Conservation (phyloP, 1,139 yeast species). For the Candida frijolesensis region DNA sequence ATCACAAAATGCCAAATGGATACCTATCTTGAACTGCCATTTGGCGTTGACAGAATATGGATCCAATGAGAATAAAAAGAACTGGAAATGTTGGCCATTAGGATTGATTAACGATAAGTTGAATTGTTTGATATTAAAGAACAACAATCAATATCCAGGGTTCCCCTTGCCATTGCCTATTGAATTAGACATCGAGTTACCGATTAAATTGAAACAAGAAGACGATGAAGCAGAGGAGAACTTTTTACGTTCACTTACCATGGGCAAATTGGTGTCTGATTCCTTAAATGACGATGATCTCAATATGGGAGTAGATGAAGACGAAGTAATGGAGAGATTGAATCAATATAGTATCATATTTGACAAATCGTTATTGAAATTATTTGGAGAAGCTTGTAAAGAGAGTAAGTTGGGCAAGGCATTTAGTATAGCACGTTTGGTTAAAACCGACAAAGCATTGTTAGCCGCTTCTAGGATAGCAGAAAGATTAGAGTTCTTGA, state of each 20-base stretch:
- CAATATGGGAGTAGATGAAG: slow-evolving; percentile 39
- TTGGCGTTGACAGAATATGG: slow-evolving; percentile 58
- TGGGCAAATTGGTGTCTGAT: slow-evolving; percentile 53
- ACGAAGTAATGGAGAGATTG: slow-evolving; percentile 51
- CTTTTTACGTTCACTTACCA: slow-evolving; percentile 46
- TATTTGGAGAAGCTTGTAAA: slow-evolving; percentile 78
- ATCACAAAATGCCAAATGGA: slow-evolving; percentile 78
- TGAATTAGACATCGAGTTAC: slow-evolving; percentile 71
- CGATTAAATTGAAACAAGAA: slow-evolving; percentile 38
- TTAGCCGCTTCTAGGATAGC: slow-evolving; percentile 85
- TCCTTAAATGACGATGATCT: slow-evolving; percentile 39
- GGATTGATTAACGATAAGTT: slow-evolving; percentile 72
- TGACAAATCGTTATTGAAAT: slow-evolving; percentile 74
- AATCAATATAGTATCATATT: slow-evolving; percentile 52
- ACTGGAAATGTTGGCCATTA: slow-evolving; percentile 83
- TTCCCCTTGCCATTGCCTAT: slow-evolving; percentile 85
- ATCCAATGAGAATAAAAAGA: slow-evolving; percentile 44
- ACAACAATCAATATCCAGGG: slow-evolving; percentile 53
- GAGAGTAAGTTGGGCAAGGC: slow-evolving; percentile 69
- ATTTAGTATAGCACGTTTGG: slow-evolving; percentile 64
- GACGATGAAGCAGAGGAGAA: slow-evolving; percentile 38
- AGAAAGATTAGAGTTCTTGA: slow-evolving; percentile 68
- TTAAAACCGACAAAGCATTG: slow-evolving; percentile 77
- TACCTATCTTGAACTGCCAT: slow-evolving; percentile 75
- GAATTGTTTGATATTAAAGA: slow-evolving; percentile 74